Base-by-base conservation (phyloP, 78 protist genomes). In the Pigoraptor vietnamica region DNA sequence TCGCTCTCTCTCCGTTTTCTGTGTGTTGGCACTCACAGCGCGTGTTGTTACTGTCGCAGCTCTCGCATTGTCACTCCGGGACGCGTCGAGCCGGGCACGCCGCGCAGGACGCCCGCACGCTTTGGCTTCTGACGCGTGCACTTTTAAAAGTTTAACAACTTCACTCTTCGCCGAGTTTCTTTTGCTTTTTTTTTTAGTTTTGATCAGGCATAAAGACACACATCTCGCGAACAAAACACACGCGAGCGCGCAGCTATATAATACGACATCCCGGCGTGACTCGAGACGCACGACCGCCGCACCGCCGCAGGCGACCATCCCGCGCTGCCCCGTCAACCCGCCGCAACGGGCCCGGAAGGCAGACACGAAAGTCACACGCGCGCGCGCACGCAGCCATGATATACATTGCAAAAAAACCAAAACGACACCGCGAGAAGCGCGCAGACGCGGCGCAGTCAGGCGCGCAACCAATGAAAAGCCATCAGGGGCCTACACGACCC, bases 61-160 rank as follows among this genome's bases (percentile, higher is more conserved):
- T 2, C 82, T 1, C 79, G 90, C 90, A 88, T 88, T 10, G 90
- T 55, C 36, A 88, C 90, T 1, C 90, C 90, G 23, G 90, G 90
- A 24, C 82, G 79, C 37, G 35, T 1, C 37, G 90, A 40, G 36
- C 86, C 82, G 0, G 40, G 82, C 90, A 88, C 90, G 79, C 90
- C 90, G 34, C 67, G 67, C 19, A 1, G 79, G 24, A 39, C 90
- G 10, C 90, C 90, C 67, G 37, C 32, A 39, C 90, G 90, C 36
- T 48, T 48, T 1, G 90, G 90, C 25, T 82, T 88, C 23, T 88
- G 40, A 88, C n/a, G 14, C 39, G 21, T 1, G 10, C 35, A 2
- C 14, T 23, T 83, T 1, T 32, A 35, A 0, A 6, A 33, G 39
- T 34, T 10, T 32, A 25, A 25, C 87, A 25, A 83, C 21, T 24